A percentile compares a stretch with the other conserved stretches of the same genome.
Conservation (phyloP, 345 rosid species). For the Euclidium syriacum region DNA sequence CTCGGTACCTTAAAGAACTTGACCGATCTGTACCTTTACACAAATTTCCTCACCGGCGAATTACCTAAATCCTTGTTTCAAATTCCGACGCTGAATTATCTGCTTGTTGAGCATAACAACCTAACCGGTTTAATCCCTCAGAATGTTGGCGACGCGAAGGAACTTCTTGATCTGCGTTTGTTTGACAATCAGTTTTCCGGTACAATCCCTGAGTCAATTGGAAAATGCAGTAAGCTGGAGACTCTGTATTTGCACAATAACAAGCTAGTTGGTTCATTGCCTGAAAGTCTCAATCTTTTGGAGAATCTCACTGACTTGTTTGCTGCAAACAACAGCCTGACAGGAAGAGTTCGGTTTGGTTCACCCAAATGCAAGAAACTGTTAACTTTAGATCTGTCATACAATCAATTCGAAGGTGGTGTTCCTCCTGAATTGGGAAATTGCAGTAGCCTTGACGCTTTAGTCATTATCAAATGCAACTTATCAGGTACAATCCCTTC, state of each 20-base stretch:
- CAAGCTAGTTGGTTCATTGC: conserved; percentile 53
- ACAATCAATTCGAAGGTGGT: conserved; percentile 46
- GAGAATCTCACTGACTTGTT: conserved; percentile 44
- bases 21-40: conserved; percentile 33
- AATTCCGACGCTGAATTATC: conserved; percentile 28
- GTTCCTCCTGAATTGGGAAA: conserved; percentile 52
- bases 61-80: conserved; percentile 52
- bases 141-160: conserved; percentile 45
- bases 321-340: conserved; percentile 39
- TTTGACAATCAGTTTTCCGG: conserved; percentile 49
- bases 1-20: conserved; percentile 39
- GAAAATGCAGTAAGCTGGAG: conserved; percentile 49
- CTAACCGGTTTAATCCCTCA: conserved; percentile 51
- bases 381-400: conserved; percentile 44
- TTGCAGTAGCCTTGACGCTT: conserved; percentile 45
- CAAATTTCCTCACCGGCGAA: conserved; percentile 46
- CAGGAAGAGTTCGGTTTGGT: conserved; percentile 49
- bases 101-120: conserved; percentile 44
- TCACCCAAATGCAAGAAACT: conserved; percentile 45
- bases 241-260: conserved; percentile 43
- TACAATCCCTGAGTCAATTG: conserved; percentile 53
- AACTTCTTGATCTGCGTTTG: conserved; percentile 38
- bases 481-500: conserved; percentile 58
- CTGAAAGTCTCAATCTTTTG: conserved; percentile 46
- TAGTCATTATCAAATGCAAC: conserved; percentile 39